Evolutionary conservation across 345 rosid genomes (phyloP), one percentile per base, ranked within the genome.

Genomic region (Anastatica hierochuntica): DNA sequence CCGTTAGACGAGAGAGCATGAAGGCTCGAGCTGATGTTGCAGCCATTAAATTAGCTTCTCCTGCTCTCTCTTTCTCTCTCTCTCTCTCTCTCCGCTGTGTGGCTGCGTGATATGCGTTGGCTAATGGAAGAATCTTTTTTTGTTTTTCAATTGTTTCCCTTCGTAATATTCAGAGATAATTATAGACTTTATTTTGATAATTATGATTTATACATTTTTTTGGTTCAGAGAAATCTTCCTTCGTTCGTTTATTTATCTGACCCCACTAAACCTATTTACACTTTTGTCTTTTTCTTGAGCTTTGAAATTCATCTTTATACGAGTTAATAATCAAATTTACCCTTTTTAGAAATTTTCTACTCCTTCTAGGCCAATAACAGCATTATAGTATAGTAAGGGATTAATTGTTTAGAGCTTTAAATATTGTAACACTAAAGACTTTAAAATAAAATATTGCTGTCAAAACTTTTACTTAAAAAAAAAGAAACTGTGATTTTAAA

Each of bases 1-100:
- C 67, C 1, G 60, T 56, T 50, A 74, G 40, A 53, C 78, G 80
- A 33, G 76, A 72, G 53, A 76, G 65, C 44, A 66, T 39, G 64
- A 81, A 74, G 44, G 77, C 76, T 68, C 81, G 76, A 39, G 77
- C 72, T 48, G 77, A 69, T 17, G 85, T 14, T 49, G 87, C 78
- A 67, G 94, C 94, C 94, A 85, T 85, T 63, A 38, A 60, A 14
- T 46, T 37, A 44, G 59, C 47, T 56, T 31, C 33, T 43, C 60
- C 43, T 42, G 64, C 64, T 62, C 20, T 59, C 35, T 27, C 8
- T 64, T 19, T 42, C 49, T 46, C 41, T 33, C 30, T 23, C 27
- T 23, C 56, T 20, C n/a, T 49, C 53, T 48, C 64, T 20, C 44
- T 51, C 29, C n/a, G 43, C 54, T 31, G 40, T 53, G 58, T 64